These are phyloP conservation scores for Chaetomiaceae sp. DNA, from an alignment of 2,329 filamentous ascomycete genomes.

Conservation along the genomic window DNA sequence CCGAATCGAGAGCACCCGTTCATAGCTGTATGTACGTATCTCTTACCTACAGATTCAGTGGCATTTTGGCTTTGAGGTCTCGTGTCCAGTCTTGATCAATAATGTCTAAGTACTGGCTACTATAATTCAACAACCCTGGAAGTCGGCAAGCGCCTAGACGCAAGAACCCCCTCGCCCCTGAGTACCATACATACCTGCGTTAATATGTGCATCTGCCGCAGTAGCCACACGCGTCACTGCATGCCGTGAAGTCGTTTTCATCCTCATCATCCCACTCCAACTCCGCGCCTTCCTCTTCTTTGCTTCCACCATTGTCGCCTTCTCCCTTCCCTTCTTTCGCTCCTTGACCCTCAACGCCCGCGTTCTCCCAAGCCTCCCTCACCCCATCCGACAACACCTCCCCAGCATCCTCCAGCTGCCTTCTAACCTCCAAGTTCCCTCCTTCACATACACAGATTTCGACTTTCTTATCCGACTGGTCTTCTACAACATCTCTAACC, in stretches of 20 bases:
- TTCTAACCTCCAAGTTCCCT: constrained; percentile 25
- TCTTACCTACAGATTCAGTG: too few species aligned
- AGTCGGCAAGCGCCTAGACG: too few species aligned
- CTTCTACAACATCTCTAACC: constrained; percentile 22
- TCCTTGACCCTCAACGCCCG: not conserved
- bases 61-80: too few species aligned
- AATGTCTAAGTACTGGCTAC: too few species aligned
- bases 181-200: too few species aligned
- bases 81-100: too few species aligned
- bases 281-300: not conserved
- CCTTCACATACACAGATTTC: constrained; percentile 24
- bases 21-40: too few species aligned
- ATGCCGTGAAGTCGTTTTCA: constrained; percentile 16
- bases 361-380: constrained; percentile 25
- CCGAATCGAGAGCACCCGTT: too few species aligned
- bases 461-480: constrained; percentile 19
- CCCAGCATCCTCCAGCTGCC: constrained; percentile 23
- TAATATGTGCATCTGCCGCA: not conserved
- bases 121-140: too few species aligned
- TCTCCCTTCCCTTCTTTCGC: not conserved
- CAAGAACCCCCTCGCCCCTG: too few species aligned
- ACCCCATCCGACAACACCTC: constrained; percentile 28
- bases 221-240: constrained; percentile 13
- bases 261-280: not conserved
- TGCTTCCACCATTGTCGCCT: not conserved